phyloP scores from a whole-genome alignment of 371 early-diverging fungal species.

The Mucor lusitanicus region DNA sequence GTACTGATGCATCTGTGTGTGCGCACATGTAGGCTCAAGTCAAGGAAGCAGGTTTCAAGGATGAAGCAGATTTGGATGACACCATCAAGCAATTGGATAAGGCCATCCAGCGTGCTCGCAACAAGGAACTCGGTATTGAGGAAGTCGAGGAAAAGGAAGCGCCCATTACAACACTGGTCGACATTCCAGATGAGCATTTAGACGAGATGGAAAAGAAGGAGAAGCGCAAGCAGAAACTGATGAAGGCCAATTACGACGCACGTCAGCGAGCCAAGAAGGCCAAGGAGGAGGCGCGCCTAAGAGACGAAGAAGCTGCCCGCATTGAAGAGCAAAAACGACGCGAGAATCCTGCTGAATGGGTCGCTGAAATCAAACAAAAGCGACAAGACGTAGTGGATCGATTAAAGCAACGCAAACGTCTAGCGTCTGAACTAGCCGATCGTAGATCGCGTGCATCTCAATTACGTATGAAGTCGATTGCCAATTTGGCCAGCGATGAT shows the following conservation, averaged over 20 bases:
- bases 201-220: conserved; percentile 78
- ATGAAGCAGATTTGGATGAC: conserved; percentile 74
- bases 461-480: conserved; percentile 82
- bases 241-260: conserved; percentile 84
- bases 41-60: conserved; percentile 65
- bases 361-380: conserved; percentile 65
- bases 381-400: conserved; percentile 64
- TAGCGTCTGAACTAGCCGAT: conserved; percentile 78
- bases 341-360: conserved; percentile 74
- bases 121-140: conserved; percentile 81
- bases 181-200: conserved; percentile 82
- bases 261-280: conserved; percentile 76
- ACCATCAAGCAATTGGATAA: conserved; percentile 70
- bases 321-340: conserved; percentile 74
- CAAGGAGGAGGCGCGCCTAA: conserved; percentile 73
- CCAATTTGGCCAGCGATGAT: conserved; percentile 73
- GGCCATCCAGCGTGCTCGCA: conserved; percentile 70
- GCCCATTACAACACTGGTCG: conserved; percentile 74
- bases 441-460: conserved; percentile 87
- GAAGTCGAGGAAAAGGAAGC: conserved; percentile 75
- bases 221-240: conserved; percentile 80
- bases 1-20: neutral
- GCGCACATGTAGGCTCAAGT: conserved; percentile 48
- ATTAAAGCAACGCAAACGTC: conserved; percentile 64
- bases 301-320: conserved; percentile 65